Percentiles rank a stretch among this genome's conserved stretches.
These are phyloP conservation scores for Raddia distichophylla DNA, from an alignment of 176 grass and related monocot genomes.

Conservation along the genomic window DNA sequence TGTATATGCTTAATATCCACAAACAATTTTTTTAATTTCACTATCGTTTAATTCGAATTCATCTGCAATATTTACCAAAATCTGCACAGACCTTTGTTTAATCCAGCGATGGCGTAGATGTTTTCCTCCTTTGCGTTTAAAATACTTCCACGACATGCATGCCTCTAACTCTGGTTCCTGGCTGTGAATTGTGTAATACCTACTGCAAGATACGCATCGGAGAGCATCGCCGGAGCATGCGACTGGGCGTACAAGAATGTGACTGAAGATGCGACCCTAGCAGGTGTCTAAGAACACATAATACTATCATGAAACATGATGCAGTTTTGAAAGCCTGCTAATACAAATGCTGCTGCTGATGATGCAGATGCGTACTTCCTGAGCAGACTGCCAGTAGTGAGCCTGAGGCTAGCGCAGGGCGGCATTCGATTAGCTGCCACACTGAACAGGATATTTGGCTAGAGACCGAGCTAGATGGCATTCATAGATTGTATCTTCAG, in stretches of 20 bases:
- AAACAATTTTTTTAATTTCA: neutral
- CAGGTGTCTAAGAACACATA: conserved; percentile 11
- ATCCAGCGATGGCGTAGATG: neutral
- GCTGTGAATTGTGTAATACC: neutral
- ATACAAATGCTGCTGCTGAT: neutral
- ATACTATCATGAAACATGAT: neutral
- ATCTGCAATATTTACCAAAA: neutral
- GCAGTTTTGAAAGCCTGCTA: neutral
- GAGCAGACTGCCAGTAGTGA: conserved; percentile 54
- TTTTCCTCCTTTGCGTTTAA: neutral
- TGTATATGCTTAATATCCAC: conserved; percentile 25
- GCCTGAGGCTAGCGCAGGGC: conserved; percentile 55
- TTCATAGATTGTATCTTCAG: neutral
- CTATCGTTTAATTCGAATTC: neutral
- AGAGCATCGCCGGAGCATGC: conserved; percentile 65
- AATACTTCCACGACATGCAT: neutral
- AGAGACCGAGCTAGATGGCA: neutral
- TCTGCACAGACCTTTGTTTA: neutral
- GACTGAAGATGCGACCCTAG: conserved; percentile 31
- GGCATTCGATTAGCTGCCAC: conserved; percentile 66
- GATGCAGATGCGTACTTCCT: conserved; percentile 67
- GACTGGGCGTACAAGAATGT: conserved; percentile 68
- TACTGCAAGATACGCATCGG: conserved; percentile 56
- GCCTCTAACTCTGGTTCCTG: neutral
- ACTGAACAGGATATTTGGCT: conserved; percentile 61